Evolutionary conservation across 345 rosid species (phyloP).

Genomic region (Balakata baccata): DNA sequence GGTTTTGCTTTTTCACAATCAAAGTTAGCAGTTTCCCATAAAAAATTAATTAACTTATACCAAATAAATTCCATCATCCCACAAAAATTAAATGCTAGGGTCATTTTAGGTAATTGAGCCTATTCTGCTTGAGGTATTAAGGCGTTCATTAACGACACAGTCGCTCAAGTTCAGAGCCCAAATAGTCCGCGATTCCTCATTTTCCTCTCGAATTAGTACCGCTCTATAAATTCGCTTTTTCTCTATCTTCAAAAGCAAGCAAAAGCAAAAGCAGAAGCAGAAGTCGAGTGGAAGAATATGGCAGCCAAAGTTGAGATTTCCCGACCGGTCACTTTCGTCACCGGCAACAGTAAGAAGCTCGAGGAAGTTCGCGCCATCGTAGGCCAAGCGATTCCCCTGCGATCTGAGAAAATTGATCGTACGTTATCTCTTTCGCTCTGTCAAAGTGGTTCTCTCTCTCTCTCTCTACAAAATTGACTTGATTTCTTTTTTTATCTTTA

Average conservation of each 20-base stretch:
- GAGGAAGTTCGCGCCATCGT: conserved; percentile 87
- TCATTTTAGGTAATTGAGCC: background rate
- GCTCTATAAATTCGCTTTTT: background rate
- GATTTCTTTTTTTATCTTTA: background rate
- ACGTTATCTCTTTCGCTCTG: conserved; percentile 6
- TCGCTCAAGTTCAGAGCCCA: background rate
- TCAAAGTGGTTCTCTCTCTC: conserved; percentile 2
- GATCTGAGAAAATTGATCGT: conserved; percentile 85
- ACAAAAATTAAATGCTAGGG: background rate
- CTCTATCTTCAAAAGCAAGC: background rate
- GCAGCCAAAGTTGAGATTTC: conserved; percentile 37
- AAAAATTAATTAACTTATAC: background rate
- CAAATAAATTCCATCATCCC: background rate
- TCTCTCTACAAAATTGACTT: background rate
- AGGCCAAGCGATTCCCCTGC: conserved; percentile 78
- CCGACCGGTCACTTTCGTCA: conserved; percentile 90
- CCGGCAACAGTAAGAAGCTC: conserved; percentile 91
- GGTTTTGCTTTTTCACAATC: too few species aligned
- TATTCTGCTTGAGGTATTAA: background rate
- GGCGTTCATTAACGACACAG: background rate
- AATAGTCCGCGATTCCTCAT: background rate
- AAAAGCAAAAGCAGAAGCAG: conserved; percentile 14
- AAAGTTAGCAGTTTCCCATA: conserved; percentile 3
- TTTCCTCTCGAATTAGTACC: background rate
- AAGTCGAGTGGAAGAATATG: conserved; percentile 41